Conservation (phyloP, 129 eudicot genomes). For the Pittosporum tobira region DNA sequence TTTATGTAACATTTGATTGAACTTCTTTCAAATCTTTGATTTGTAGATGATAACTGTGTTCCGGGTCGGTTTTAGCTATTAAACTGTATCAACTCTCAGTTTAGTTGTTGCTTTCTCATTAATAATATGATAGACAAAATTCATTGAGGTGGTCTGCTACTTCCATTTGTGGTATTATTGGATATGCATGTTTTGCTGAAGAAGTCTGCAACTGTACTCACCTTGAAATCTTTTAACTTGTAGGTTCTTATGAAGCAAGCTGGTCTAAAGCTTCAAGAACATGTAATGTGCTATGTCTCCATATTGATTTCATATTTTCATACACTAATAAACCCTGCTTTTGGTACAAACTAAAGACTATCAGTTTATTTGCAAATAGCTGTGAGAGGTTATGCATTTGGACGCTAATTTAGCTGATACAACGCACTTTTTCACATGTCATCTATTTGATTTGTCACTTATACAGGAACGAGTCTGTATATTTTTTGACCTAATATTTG, state of each 20-base stretch:
- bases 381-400: not conserved
- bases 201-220: not conserved
- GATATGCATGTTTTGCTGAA: not conserved
- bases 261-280: constrained; percentile 77
- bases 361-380: not conserved
- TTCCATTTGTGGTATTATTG: not conserved
- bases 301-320: not conserved
- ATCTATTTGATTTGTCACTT: not conserved
- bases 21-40: not conserved
- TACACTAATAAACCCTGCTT: not conserved
- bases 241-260: constrained; percentile 96
- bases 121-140: no score
- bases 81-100: not conserved
- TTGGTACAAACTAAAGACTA: not conserved
- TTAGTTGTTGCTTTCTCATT: not conserved
- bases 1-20: no score
- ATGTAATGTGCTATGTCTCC: constrained; percentile 38
- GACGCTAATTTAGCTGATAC: not conserved
- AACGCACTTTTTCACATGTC: not conserved
- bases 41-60: not conserved
- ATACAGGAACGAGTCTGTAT: not conserved
- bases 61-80: no score
- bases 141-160: not conserved
- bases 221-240: constrained; percentile 9
- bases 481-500: not conserved